Evolutionary conservation across 495 filamentous ascomycete species (phyloP).

Genomic region (Symbiotaphrina buchneri): DNA sequence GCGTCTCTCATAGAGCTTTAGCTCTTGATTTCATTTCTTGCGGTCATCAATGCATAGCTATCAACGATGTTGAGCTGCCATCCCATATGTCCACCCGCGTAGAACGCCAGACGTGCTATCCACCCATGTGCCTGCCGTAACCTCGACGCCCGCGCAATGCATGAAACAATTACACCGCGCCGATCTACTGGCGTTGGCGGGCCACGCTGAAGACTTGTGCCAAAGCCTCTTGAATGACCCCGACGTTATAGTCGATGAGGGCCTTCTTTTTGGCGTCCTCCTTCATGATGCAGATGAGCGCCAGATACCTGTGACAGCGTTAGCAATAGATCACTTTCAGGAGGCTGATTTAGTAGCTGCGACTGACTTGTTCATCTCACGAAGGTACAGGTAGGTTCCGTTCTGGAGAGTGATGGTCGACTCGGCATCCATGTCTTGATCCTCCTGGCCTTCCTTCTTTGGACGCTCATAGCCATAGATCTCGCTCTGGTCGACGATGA

Average conservation of each 20-base stretch:
- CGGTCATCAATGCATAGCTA: too few relatives aligned
- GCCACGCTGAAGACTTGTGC: conserved; percentile 13
- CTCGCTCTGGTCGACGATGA: conserved; percentile 88
- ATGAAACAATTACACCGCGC: too few relatives aligned
- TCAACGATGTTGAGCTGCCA: too few relatives aligned
- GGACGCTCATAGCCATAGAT: conserved; percentile 64
- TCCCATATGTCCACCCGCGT: too few relatives aligned
- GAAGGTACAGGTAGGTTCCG: conserved; percentile 63
- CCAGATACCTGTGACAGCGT: conserved; percentile 13
- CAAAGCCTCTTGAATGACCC: conserved; percentile 17
- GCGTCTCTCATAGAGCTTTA: too few relatives aligned
- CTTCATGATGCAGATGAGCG: conserved; percentile 20
- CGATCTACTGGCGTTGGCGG: too few relatives aligned
- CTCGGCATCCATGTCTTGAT: conserved; percentile 49
- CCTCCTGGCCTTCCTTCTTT: conserved; percentile 31
- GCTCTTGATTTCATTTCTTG: too few relatives aligned
- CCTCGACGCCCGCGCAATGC: too few relatives aligned
- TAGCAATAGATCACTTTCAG: conserved; percentile 1
- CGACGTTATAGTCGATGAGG: conserved; percentile 21
- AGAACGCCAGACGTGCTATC: too few relatives aligned
- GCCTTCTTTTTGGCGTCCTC: conserved; percentile 17
- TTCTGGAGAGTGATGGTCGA: conserved; percentile 58
- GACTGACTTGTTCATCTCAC: conserved; percentile 73
- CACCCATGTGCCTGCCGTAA: too few relatives aligned
- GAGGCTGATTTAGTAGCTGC: conserved; percentile 1